Conservation (phyloP, 2,329 filamentous ascomycete species). For the Colletotrichum sp. region DNA sequence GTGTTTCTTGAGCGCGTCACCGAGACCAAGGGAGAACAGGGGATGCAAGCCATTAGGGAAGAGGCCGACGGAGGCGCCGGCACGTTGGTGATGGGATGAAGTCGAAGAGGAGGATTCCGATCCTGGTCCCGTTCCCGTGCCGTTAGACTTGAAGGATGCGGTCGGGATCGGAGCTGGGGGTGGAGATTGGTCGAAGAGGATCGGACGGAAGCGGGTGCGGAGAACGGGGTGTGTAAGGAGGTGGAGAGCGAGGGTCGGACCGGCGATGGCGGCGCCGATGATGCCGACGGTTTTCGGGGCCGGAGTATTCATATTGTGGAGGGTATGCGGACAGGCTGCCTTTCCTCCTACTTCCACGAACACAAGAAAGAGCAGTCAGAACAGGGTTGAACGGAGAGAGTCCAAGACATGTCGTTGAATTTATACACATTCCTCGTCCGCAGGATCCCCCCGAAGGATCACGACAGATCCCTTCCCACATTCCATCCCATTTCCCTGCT, state of each 20-base stretch:
- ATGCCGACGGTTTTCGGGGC: constrained; percentile 13
- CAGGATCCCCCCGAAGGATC: not conserved
- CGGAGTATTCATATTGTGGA: not conserved
- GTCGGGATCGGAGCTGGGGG: not conserved
- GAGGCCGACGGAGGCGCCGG: constrained; percentile 26
- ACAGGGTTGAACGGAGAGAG: not conserved
- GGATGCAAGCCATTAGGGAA: constrained; percentile 28
- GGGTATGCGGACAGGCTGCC: not conserved
- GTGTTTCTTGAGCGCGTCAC: constrained; percentile 9
- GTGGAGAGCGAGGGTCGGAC: constrained; percentile 21
- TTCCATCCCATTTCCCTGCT: not conserved
- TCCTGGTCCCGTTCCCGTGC: not conserved
- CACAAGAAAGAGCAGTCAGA: too few relatives aligned
- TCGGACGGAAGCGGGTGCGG: constrained; percentile 4
- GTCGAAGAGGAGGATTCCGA: not conserved
- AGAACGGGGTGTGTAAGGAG: constrained; percentile 22
- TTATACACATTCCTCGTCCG: not conserved
- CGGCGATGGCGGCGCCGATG: constrained; percentile 19
- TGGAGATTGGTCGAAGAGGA: constrained; percentile 12
- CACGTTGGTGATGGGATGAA: constrained; percentile 2
- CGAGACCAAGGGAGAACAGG: constrained; percentile 23
- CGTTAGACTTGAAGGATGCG: not conserved
- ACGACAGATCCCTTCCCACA: not conserved
- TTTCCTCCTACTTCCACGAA: not conserved
- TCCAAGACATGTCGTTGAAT: not conserved